phyloP scores from a whole-genome alignment of 345 rosid genomes.

The Pistacia integerrima region DNA sequence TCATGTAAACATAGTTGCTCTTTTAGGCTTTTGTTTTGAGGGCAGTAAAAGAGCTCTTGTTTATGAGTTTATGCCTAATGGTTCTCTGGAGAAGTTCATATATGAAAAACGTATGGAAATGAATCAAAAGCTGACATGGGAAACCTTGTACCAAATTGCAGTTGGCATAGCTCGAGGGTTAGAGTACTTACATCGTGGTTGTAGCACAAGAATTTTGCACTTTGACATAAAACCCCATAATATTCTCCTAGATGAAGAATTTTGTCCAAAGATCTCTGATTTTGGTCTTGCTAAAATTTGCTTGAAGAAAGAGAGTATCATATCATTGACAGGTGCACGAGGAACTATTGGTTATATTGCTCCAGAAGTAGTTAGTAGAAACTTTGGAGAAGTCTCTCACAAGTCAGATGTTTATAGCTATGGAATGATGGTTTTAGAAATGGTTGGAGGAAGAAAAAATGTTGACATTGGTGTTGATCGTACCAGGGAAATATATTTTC shows the following conservation, averaged over 20 bases:
- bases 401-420: conserved; percentile 65
- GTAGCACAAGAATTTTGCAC: no score
- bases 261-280: no score
- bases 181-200: no score
- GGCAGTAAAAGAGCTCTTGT: neutral
- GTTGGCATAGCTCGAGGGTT: no score
- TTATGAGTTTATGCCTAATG: neutral
- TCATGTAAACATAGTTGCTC: no score
- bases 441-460: neutral
- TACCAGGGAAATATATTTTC: conserved; percentile 11
- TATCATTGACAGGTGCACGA: neutral
- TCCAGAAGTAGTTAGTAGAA: neutral
- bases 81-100: conserved; percentile 1
- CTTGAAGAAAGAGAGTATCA: neutral
- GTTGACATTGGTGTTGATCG: neutral
- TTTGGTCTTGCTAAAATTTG: neutral
- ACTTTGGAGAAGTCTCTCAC: neutral
- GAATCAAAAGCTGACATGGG: neutral
- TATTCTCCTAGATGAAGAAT: no score
- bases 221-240: no score
- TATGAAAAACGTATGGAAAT: neutral
- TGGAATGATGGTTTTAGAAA: conserved; percentile 27
- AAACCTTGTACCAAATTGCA: no score
- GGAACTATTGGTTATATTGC: neutral
- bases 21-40: neutral